Evolutionary conservation across 1,284 basidiomycete species (phyloP), one percentile per base, ranked within the genome.

Genomic region (Ustilago curta): DNA sequence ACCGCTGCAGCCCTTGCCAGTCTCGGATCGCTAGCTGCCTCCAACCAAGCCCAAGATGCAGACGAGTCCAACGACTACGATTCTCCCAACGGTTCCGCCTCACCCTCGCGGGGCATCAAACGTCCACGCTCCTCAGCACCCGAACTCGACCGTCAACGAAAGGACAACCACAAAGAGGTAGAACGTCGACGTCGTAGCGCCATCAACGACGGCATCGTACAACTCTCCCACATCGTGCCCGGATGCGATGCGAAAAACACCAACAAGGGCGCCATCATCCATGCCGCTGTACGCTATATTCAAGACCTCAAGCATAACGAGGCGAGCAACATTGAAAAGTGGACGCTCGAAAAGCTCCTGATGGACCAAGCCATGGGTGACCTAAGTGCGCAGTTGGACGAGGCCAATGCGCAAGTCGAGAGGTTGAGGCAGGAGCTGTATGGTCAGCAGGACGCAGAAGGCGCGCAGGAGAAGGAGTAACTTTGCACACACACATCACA

Each of bases 131-230:
- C 35, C 4, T 37, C 35, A 37, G 77, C 69, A 11, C 80, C 79
- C 16, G 79, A 83, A 63, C 57, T 80, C 1, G 81, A 83, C 42
- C 70, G 81, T 9, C 70, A 76, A 27, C 65, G 80, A 45, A 83
- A 83, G 59, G 81, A 83, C 70, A 79, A 82, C 59, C 81, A 83
- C 64, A 97, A 97, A 92, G 95, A 97, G 86, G 95, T 97, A 12
- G 95, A 98, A 86, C 92, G 95, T 63, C 90, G 94, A 47, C 91
- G 95, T 54, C 89, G 95, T 60, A 93, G 94, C 19, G 95, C 94
- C 80, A 97, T 98, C 87, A 96, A 96, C 85, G 93, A 95, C 69
- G 95, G 95, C 0, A 97, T 98, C 87, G 94, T 92, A 83, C 92
- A 94, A 83, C 90, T 98, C 25, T 91, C 92, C 1, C 89, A 91